phyloP scores from a whole-genome alignment of 2,329 filamentous ascomycete species.

The Diaporthe ilicicola region DNA sequence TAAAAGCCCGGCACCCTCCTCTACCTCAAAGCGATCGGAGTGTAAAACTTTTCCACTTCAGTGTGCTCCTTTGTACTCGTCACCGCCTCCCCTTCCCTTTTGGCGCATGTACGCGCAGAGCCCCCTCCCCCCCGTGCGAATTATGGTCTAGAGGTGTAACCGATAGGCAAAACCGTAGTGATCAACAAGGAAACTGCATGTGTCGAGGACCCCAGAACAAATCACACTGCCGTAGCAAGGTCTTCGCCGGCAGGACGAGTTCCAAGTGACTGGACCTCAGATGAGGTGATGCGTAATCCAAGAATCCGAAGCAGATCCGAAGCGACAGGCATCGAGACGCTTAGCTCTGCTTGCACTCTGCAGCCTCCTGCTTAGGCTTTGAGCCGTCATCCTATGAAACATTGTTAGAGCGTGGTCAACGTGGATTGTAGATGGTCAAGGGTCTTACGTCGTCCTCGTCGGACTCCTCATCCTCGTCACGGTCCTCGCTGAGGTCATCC shows the following conservation, averaged over 20 bases:
- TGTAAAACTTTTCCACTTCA: conserved; percentile 21
- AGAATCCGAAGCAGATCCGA: conserved; percentile 23
- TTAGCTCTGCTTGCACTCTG: conserved; percentile 96
- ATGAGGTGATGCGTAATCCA: conserved; percentile 28
- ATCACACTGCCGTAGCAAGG: conserved; percentile 22
- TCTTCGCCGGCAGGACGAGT: conserved; percentile 15
- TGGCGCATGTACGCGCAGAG: conserved; percentile 22
- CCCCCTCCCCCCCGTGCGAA: conserved; percentile 32
- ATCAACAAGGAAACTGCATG: conserved; percentile 29
- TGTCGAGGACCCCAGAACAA: conserved; percentile 23
- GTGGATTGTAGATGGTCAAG: conserved; percentile 1
- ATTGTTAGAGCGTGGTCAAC: conserved; percentile 37
- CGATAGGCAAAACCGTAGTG: conserved; percentile 32
- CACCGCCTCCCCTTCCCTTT: neutral
- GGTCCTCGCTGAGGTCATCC: conserved; percentile 84
- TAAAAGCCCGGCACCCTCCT: conserved; percentile 24
- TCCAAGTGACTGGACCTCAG: conserved; percentile 20
- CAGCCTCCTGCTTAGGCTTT: conserved; percentile 92
- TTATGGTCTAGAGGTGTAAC: conserved; percentile 36
- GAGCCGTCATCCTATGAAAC: conserved; percentile 78
- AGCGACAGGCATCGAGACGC: conserved; percentile 36
- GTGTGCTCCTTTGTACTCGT: neutral
- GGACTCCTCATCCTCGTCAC: conserved; percentile 83
- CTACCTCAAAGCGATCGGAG: conserved; percentile 28
- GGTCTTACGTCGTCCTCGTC: conserved; percentile 75